Conservation (phyloP, 2,329 filamentous ascomycete species). For the Pseudogymnoascus sp. region DNA sequence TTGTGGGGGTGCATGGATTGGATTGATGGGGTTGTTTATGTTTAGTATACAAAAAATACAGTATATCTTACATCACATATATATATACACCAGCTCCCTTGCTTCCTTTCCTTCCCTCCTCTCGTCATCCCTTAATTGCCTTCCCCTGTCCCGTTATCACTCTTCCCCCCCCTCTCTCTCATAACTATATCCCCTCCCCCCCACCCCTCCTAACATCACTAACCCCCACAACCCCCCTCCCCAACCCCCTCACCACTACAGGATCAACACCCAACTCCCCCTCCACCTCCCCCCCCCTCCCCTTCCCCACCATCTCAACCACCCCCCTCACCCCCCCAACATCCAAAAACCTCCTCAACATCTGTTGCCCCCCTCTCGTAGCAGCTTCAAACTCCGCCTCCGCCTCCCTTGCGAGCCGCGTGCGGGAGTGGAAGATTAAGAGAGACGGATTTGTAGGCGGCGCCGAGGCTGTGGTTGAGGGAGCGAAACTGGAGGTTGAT, state of each 20-base stretch:
- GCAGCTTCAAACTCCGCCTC: conserved; percentile 7
- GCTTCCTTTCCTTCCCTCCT: neutral
- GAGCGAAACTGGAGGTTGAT: neutral
- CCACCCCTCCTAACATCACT: neutral
- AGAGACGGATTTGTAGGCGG: neutral
- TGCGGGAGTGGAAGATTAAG: neutral
- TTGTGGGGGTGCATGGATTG: neutral
- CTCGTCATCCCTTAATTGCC: neutral
- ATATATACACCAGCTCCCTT: neutral
- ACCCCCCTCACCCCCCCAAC: neutral
- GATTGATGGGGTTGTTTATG: neutral
- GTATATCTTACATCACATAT: neutral
- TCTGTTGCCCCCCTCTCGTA: neutral
- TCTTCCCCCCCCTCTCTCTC: neutral
- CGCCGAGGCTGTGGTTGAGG: neutral
- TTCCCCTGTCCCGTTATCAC: neutral
- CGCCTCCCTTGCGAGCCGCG: neutral
- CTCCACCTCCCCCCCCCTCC: neutral
- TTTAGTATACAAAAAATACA: conserved; percentile 1
- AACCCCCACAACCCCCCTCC: neutral
- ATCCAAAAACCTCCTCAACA: neutral
- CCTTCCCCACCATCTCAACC: neutral
- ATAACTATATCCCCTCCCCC: neutral
- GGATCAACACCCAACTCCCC: neutral
- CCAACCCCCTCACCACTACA: neutral